Conservation (phyloP, 805 yeast species). For the Candida dendrica region DNA sequence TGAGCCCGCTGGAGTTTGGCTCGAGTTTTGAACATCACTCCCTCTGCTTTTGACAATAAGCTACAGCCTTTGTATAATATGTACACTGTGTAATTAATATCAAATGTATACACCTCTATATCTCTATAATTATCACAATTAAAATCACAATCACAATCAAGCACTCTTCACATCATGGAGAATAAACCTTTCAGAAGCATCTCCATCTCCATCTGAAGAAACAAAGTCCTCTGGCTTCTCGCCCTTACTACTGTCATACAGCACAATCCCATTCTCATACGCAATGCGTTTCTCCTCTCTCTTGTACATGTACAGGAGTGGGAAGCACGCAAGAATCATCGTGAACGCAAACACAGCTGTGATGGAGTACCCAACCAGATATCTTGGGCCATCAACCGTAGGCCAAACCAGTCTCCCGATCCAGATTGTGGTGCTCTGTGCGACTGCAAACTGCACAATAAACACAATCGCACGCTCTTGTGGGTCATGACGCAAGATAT, state of each 20-base stretch:
- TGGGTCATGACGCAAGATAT: constrained; percentile 46
- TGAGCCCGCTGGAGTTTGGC: no score
- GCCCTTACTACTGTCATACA: neutral
- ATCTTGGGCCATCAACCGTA: constrained; percentile 51
- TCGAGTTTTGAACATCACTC: no score
- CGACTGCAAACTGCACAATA: constrained; percentile 40
- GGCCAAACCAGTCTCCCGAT: constrained; percentile 23
- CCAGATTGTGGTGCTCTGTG: constrained; percentile 50
- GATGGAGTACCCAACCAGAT: constrained; percentile 37
- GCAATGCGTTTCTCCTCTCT: constrained; percentile 31
- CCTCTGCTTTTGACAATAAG: no score
- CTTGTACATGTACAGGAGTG: constrained; percentile 27
- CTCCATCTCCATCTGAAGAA: neutral
- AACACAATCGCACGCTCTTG: constrained; percentile 44
- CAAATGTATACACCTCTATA: no score
- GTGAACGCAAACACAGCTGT: constrained; percentile 22
- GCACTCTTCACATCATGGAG: no score
- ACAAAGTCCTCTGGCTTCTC: neutral
- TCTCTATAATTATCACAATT: no score
- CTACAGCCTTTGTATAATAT: no score
- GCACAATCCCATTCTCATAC: constrained; percentile 26
- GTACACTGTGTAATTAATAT: no score
- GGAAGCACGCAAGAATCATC: constrained; percentile 5
- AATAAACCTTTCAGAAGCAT: no score
- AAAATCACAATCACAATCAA: no score